These are phyloP conservation scores for Hyparrhenia diplandra DNA, from an alignment of 176 grass and related monocot species.

Conservation along the genomic window DNA sequence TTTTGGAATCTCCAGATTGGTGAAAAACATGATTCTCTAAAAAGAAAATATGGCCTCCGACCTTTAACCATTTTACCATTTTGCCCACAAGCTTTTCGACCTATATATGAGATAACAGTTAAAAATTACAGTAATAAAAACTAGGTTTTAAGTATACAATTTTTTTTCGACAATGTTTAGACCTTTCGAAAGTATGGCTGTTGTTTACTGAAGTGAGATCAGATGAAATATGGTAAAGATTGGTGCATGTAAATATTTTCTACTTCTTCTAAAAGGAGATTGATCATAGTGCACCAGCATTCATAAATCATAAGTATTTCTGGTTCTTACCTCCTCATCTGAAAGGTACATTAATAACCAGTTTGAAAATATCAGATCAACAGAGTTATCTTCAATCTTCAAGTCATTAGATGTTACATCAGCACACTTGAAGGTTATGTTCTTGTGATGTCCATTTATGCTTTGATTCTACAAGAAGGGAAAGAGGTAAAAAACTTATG, in stretches of 20 bases:
- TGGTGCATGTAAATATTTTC: background rate
- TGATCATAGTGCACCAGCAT: background rate
- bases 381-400: slow-evolving; percentile 60
- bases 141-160: background rate
- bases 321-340: slow-evolving; percentile 74
- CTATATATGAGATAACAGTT: slow-evolving; percentile 26
- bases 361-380: slow-evolving; percentile 99
- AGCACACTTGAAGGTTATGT: slow-evolving; percentile 80
- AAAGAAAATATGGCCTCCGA: slow-evolving; percentile 88
- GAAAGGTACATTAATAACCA: slow-evolving; percentile 97
- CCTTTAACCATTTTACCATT: slow-evolving; percentile 82
- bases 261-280: background rate
- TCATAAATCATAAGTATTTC: background rate
- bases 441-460: slow-evolving; percentile 80
- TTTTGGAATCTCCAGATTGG: slow-evolving; percentile 93
- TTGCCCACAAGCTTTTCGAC: slow-evolving; percentile 65
- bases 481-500: background rate
- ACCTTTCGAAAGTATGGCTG: background rate
- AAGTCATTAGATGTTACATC: slow-evolving; percentile 81
- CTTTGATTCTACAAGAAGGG: slow-evolving; percentile 70
- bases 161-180: background rate
- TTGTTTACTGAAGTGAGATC: background rate
- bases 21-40: slow-evolving; percentile 99
- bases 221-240: background rate
- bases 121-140: background rate